Evolutionary conservation across 148 eudicot genomes (phyloP).

Genomic region (Rhododendron mucronatum): DNA sequence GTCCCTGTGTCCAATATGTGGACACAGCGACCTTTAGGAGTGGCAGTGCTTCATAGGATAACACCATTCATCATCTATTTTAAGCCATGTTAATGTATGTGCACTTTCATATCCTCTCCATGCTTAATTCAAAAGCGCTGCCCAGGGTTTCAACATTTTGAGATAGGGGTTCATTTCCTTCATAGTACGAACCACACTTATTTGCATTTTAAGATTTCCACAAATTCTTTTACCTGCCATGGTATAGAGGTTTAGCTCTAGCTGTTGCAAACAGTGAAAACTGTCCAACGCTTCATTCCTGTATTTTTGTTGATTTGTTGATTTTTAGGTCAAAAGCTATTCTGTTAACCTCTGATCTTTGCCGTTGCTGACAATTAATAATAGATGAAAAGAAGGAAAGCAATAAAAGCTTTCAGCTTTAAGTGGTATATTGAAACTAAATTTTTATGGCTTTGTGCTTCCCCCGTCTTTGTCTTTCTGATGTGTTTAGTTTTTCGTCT

Average conservation of each 20-base stretch:
- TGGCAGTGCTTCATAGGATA: background rate
- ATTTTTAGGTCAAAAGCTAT: background rate
- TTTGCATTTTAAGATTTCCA: background rate
- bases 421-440: background rate
- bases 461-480: background rate
- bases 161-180: background rate
- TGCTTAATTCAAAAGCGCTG: background rate
- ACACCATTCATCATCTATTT: background rate
- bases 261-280: background rate
- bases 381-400: background rate
- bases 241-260: background rate
- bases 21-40: background rate
- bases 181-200: background rate
- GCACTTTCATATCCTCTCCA: background rate
- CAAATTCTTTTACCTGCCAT: background rate
- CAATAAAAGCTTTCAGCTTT: background rate
- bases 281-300: background rate
- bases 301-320: background rate
- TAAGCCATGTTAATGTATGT: background rate
- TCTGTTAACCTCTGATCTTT: background rate
- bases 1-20: background rate
- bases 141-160: background rate
- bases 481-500: background rate
- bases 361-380: background rate
- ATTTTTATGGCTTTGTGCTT: background rate